These are phyloP conservation scores for Aphanomyces cochlioides DNA, from an alignment of 352 stramenopile genomes.

Conservation along the genomic window DNA sequence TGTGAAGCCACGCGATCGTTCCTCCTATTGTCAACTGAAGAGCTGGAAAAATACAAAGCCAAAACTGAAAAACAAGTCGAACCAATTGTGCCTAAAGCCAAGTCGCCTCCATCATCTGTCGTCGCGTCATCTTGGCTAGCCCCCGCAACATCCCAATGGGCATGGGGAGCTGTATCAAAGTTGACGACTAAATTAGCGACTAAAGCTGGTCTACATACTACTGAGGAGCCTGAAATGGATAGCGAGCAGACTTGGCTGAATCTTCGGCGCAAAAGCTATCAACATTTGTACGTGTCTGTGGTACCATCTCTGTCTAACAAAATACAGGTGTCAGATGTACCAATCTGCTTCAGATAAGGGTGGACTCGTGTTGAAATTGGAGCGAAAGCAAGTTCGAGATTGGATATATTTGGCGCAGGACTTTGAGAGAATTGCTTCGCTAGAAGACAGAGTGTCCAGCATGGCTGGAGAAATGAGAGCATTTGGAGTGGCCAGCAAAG, in stretches of 20 bases:
- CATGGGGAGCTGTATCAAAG: constrained; percentile 64
- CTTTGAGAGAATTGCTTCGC: constrained; percentile 62
- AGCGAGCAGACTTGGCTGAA: constrained; percentile 26
- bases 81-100: constrained; percentile 25
- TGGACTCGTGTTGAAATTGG: constrained; percentile 51
- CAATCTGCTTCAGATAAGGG: constrained; percentile 58
- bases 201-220: constrained; percentile 52
- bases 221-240: constrained; percentile 27
- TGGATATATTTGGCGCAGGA: constrained; percentile 68
- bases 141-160: constrained; percentile 18
- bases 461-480: constrained; percentile 11
- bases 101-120: constrained; percentile 24
- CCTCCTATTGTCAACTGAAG: constrained; percentile 72
- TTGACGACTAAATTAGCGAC: constrained; percentile 68
- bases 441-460: constrained; percentile 43
- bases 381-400: constrained; percentile 61
- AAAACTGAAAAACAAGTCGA: constrained; percentile 27
- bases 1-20: constrained; percentile 72
- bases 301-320: too few species aligned
- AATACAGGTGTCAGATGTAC: constrained; percentile 37
- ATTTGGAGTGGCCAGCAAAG: neutral
- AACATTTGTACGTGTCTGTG: constrained; percentile 23
- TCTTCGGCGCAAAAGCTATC: constrained; percentile 25
- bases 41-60: constrained; percentile 52
- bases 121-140: constrained; percentile 14